These are phyloP conservation scores for Coemansia sp. DNA, from an alignment of 192 early-diverging fungal genomes.

Conservation along the genomic window DNA sequence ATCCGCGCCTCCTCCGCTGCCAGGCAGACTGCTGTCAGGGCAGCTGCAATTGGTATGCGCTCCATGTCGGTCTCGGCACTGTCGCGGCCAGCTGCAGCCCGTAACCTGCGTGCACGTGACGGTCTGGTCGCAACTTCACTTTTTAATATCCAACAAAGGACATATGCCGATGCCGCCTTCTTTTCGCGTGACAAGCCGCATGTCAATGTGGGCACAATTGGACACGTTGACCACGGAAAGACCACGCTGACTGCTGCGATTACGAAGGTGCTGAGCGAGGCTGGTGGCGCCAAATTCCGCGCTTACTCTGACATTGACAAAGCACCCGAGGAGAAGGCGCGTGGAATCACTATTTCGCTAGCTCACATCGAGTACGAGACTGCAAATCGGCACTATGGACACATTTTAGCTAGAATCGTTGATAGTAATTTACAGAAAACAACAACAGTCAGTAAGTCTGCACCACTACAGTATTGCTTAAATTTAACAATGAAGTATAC, in stretches of 20 bases:
- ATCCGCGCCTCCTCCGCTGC: neutral
- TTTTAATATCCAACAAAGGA: too few species aligned
- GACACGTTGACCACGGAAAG: conserved; percentile 99
- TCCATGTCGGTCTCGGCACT: conserved; percentile 32
- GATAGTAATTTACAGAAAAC: too few species aligned
- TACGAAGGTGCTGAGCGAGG: conserved; percentile 84
- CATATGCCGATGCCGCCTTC: conserved; percentile 56
- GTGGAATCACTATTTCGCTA: conserved; percentile 97
- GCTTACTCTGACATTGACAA: conserved; percentile 98
- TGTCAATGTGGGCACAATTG: conserved; percentile 98
- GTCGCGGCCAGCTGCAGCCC: conserved; percentile 16
- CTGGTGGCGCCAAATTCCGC: conserved; percentile 83
- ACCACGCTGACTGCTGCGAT: conserved; percentile 98
- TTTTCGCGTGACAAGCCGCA: conserved; percentile 89
- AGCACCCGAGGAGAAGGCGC: conserved; percentile 95
- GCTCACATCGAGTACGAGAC: conserved; percentile 98
- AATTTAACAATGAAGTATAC: too few species aligned
- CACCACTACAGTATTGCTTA: too few species aligned
- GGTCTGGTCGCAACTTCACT: conserved; percentile 9
- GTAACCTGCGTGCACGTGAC: conserved; percentile 12
- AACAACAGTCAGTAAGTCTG: too few species aligned
- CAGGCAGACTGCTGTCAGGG: conserved; percentile 9
- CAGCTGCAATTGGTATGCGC: conserved; percentile 15
- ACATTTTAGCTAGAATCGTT: too few species aligned
- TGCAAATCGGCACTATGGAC: too few species aligned